Percentiles rank a stretch among this genome's conserved stretches.
Conservation (phyloP, 176 grass and related monocot genomes). For the Poa pratensis region DNA sequence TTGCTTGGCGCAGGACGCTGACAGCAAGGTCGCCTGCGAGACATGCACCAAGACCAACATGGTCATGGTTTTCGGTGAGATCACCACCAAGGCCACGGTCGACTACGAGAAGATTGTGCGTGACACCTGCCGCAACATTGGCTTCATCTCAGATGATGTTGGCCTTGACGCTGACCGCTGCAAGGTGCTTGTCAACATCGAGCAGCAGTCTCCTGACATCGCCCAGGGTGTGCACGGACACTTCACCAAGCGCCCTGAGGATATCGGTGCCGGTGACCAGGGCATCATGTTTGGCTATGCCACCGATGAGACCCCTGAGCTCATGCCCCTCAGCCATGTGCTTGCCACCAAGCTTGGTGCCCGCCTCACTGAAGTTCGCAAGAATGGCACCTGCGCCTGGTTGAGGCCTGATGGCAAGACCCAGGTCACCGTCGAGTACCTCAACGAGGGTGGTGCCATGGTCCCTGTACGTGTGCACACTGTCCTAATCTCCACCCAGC, state of each 20-base stretch:
- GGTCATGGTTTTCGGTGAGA: slow-evolving; percentile 95
- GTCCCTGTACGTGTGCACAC: slow-evolving; percentile 83
- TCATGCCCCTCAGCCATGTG: slow-evolving; percentile 76
- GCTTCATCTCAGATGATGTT: slow-evolving; percentile 68
- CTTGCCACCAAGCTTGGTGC: slow-evolving; percentile 75
- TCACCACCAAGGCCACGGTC: slow-evolving; percentile 83
- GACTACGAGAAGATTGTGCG: slow-evolving; percentile 96
- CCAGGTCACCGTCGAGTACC: slow-evolving; percentile 75
- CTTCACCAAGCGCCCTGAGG: slow-evolving; percentile 75
- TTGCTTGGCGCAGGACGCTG: slow-evolving; percentile 61
- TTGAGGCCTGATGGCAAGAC: slow-evolving; percentile 75
- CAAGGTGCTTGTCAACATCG: slow-evolving; percentile 79
- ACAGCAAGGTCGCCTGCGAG: slow-evolving; percentile 87
- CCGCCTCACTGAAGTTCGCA: slow-evolving; percentile 67
- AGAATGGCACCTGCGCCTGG: slow-evolving; percentile 71
- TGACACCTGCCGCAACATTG: slow-evolving; percentile 83
- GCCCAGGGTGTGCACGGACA: slow-evolving; percentile 74
- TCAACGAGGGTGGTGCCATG: slow-evolving; percentile 68
- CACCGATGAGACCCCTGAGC: slow-evolving; percentile 74
- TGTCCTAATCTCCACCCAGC: slow-evolving; percentile 87
- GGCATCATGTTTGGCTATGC: slow-evolving; percentile 80
- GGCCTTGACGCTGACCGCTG: slow-evolving; percentile 68
- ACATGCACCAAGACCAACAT: slow-evolving; percentile 97
- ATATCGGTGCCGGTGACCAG: slow-evolving; percentile 75
- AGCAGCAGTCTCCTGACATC: slow-evolving; percentile 85